phyloP scores from a whole-genome alignment of 1,284 basidiomycete genomes.

The Bjerkandera adusta region DNA sequence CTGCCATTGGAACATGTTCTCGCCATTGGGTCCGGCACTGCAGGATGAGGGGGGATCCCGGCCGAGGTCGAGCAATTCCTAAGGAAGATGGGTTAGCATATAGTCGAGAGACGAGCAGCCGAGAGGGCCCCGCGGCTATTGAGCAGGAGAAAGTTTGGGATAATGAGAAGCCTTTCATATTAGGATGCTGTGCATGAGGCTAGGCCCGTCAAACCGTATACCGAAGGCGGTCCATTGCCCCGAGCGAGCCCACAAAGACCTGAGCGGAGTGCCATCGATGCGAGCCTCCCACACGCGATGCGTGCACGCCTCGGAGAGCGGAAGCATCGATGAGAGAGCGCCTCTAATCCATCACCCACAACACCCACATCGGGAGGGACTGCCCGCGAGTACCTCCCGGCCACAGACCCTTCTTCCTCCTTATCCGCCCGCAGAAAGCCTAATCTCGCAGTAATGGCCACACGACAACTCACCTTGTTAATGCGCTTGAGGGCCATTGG shows the following conservation, averaged over 20 bases:
- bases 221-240: background rate
- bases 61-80: constrained; percentile 98
- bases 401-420: too few species aligned
- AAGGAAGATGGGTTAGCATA: constrained; percentile 19
- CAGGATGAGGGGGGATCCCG: constrained; percentile 97
- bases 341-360: background rate
- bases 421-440: too few species aligned
- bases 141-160: constrained; percentile 6
- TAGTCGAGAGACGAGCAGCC: too few species aligned
- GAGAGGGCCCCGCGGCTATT: constrained; percentile 1
- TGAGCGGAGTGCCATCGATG: too few species aligned
- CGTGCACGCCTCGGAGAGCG: too few species aligned
- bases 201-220: background rate
- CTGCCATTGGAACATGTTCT: constrained; percentile 98
- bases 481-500: constrained; percentile 98
- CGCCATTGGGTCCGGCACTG: constrained; percentile 93
- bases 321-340: constrained; percentile 8
- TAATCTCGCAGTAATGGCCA: too few species aligned
- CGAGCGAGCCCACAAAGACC: background rate
- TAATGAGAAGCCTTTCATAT: constrained; percentile 2
- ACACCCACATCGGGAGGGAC: background rate
- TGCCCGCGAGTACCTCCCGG: too few species aligned
- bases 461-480: constrained; percentile 80
- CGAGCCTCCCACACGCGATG: too few species aligned
- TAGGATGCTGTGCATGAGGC: background rate